phyloP scores from a whole-genome alignment of 805 yeast genomes.

The Candida hispaniensis region DNA sequence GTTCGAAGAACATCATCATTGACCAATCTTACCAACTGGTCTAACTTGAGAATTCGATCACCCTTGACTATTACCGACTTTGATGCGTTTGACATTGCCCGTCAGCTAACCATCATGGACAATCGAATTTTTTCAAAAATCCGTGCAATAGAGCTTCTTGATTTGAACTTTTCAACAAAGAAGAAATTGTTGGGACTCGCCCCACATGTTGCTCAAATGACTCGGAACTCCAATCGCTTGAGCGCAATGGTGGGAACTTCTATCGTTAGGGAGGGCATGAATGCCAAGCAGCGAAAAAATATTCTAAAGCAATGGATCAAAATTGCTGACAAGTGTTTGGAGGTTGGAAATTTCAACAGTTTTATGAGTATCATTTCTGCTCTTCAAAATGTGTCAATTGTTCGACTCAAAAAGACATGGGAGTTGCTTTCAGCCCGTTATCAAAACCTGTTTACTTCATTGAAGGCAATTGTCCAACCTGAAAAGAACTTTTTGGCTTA shows the following conservation, averaged over 20 bases:
- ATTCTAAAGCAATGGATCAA: conserved; percentile 31
- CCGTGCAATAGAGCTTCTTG: conserved; percentile 27
- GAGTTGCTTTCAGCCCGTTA: conserved; percentile 25
- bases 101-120: conserved; percentile 30
- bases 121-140: conserved; percentile 24
- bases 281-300: conserved; percentile 26
- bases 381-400: conserved; percentile 29
- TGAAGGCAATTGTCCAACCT: conserved; percentile 26
- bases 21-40: conserved; percentile 14
- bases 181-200: conserved; percentile 26
- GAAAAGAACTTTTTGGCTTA: conserved; percentile 30
- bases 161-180: conserved; percentile 27
- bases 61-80: conserved; percentile 23
- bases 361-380: conserved; percentile 28
- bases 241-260: conserved; percentile 31
- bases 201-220: conserved; percentile 27
- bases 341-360: conserved; percentile 28
- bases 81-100: conserved; percentile 28
- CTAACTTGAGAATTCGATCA: conserved; percentile 9
- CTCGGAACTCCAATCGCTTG: conserved; percentile 27
- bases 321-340: conserved; percentile 28
- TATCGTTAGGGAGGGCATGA: conserved; percentile 24
- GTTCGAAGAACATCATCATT: conserved; percentile 11
- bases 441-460: conserved; percentile 21
- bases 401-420: conserved; percentile 29